These are phyloP conservation scores for Hymenoscyphus repandus DNA, from an alignment of 2,329 filamentous ascomycete genomes.

Conservation along the genomic window DNA sequence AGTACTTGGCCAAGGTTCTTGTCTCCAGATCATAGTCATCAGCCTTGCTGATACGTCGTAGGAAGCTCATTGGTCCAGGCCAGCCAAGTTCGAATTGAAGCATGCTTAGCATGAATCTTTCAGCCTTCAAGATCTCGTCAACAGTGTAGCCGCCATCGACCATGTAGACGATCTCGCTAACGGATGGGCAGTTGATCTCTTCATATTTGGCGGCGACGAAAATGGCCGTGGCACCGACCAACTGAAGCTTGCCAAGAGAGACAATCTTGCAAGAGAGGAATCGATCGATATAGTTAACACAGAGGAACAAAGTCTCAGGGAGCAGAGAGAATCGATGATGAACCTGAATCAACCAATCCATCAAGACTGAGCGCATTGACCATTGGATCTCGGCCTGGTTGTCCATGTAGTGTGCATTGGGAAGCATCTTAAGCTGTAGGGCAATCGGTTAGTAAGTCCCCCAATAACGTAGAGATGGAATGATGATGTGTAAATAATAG, in stretches of 20 bases:
- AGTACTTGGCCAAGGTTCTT: constrained; percentile 93
- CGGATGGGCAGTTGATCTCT: constrained; percentile 95
- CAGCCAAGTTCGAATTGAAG: constrained; percentile 92
- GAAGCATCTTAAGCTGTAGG: constrained; percentile 67
- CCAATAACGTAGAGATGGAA: constrained; percentile 4
- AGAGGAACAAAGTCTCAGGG: constrained; percentile 90
- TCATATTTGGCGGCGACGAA: constrained; percentile 98
- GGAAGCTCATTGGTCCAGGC: constrained; percentile 98
- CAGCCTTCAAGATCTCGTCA: constrained; percentile 93
- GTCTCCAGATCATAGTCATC: constrained; percentile 97
- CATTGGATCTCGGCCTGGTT: constrained; percentile 96
- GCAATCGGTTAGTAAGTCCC: constrained; percentile 24
- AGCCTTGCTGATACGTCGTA: constrained; percentile 94
- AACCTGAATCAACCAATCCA: constrained; percentile 98
- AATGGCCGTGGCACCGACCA: constrained; percentile 92
- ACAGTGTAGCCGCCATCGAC: constrained; percentile 85
- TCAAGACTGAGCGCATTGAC: constrained; percentile 95
- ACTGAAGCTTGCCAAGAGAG: constrained; percentile 88
- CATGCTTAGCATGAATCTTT: constrained; percentile 97
- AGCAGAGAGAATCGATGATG: constrained; percentile 86
- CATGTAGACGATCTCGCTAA: constrained; percentile 97
- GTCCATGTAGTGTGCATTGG: constrained; percentile 94
- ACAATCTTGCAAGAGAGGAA: constrained; percentile 94
- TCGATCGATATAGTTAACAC: constrained; percentile 94
- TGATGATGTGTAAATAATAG: background rate